phyloP scores from a whole-genome alignment of 2,329 filamentous ascomycete genomes.

The Sarocladium brachiariae region DNA sequence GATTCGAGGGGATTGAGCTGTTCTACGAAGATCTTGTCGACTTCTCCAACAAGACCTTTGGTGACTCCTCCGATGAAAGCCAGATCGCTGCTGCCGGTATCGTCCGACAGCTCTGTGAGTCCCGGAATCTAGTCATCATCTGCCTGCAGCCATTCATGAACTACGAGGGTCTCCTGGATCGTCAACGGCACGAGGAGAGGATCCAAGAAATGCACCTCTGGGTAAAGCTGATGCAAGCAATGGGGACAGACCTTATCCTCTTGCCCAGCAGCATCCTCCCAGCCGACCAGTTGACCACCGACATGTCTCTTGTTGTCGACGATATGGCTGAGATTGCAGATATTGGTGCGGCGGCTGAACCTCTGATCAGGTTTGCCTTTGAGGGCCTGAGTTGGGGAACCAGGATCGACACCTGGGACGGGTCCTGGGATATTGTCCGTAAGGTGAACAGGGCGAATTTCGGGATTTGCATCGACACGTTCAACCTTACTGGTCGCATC shows the following conservation, averaged over 20 bases:
- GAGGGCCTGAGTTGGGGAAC: conserved; percentile 71
- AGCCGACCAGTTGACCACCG: conserved; percentile 32
- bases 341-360: conserved; percentile 49
- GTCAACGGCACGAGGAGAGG: conserved; percentile 45
- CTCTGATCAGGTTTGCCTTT: conserved; percentile 62
- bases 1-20: conserved; percentile 64
- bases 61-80: conserved; percentile 30
- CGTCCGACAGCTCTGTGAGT: conserved; percentile 50
- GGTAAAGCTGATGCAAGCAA: conserved; percentile 57
- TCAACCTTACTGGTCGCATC: conserved; percentile 66
- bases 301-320: conserved; percentile 48
- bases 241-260: conserved; percentile 66
- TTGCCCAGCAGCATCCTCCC: conserved; percentile 67
- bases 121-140: conserved; percentile 36
- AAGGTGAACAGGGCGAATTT: conserved; percentile 64
- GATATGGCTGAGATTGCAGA: conserved; percentile 63
- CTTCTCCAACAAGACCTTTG: conserved; percentile 41
- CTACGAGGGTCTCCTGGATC: conserved; percentile 66
- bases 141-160: conserved; percentile 72
- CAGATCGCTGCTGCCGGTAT: conserved; percentile 51
- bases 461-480: conserved; percentile 70
- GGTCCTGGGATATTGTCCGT: conserved; percentile 60
- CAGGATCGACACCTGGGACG: conserved; percentile 63
- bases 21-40: conserved; percentile 71
- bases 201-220: conserved; percentile 61